These are phyloP conservation scores for Amanita muscaria DNA, from an alignment of 768 basidiomycete species.

Conservation along the genomic window DNA sequence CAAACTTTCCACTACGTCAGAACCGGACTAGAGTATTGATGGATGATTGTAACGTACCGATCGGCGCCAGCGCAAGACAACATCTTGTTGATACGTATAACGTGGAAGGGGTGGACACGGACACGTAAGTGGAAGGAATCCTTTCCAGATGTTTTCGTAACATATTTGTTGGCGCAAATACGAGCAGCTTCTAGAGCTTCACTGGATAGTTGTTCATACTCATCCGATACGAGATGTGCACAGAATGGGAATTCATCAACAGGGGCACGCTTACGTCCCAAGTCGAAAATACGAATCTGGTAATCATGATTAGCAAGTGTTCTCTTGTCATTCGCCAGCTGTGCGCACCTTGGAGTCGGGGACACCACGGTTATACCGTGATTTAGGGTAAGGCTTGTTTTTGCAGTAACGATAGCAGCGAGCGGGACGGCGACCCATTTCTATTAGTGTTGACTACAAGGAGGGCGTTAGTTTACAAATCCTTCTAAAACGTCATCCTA, in stretches of 20 bases:
- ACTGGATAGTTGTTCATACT: slow-evolving; percentile 93
- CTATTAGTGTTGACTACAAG: slow-evolving; percentile 13
- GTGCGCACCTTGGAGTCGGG: slow-evolving; percentile 82
- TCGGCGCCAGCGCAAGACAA: slow-evolving; percentile 98
- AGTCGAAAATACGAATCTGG: slow-evolving; percentile 93
- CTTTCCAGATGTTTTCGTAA: slow-evolving; percentile 96
- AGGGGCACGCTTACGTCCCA: slow-evolving; percentile 90
- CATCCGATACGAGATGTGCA: slow-evolving; percentile 92
- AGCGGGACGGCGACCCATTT: slow-evolving; percentile 97
- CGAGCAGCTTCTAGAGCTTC: slow-evolving; percentile 97
- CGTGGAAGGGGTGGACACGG: slow-evolving; percentile 97
- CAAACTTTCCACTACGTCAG: slow-evolving; percentile 38
- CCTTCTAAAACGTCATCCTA: slow-evolving; percentile 5
- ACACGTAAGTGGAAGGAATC: slow-evolving; percentile 98
- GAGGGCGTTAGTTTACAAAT: slow-evolving; percentile 6
- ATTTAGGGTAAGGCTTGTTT: slow-evolving; percentile 98
- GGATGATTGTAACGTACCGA: slow-evolving; percentile 50
- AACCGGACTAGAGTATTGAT: too few species aligned
- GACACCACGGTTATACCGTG: slow-evolving; percentile 96
- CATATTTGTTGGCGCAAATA: slow-evolving; percentile 99
- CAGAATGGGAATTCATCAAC: slow-evolving; percentile 99
- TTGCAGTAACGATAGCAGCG: slow-evolving; percentile 99
- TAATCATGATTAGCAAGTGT: not conserved
- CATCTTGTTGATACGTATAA: slow-evolving; percentile 99
- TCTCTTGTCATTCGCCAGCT: not conserved